phyloP scores from a whole-genome alignment of 2,329 filamentous ascomycete species.

The Xylariomycetidae sp. region DNA sequence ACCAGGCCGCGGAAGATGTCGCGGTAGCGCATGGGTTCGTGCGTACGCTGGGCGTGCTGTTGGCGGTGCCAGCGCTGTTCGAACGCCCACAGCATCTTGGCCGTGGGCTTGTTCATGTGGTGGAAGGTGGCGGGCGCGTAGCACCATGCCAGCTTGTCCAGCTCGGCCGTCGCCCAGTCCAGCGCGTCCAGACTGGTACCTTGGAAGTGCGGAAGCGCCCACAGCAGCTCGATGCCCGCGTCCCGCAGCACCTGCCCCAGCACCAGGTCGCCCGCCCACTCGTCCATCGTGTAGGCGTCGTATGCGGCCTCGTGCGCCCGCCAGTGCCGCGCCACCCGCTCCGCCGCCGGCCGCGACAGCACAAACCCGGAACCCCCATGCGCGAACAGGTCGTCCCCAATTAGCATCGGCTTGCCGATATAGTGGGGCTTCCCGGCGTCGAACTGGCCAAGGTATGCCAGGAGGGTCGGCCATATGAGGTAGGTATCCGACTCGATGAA shows the following conservation, averaged over 20 bases:
- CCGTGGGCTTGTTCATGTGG: constrained; percentile 13
- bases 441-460: constrained; percentile 25
- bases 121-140: constrained; percentile 17
- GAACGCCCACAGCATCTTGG: constrained; percentile 8
- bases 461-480: constrained; percentile 28
- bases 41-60: constrained; percentile 5
- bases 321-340: constrained; percentile 15
- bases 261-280: constrained; percentile 17
- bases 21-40: constrained; percentile 14
- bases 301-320: constrained; percentile 5
- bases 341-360: constrained; percentile 30
- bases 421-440: constrained; percentile 26
- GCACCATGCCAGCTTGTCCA: constrained; percentile 15
- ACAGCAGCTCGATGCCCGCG: constrained; percentile 11
- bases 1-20: constrained; percentile 15
- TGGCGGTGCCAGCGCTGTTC: constrained; percentile 8
- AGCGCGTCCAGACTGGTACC: constrained; percentile 13
- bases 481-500: constrained; percentile 34
- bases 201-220: constrained; percentile 14
- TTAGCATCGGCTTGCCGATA: constrained; percentile 28
- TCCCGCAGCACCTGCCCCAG: constrained; percentile 14
- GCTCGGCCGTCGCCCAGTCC: constrained; percentile 14
- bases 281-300: constrained; percentile 10
- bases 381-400: constrained; percentile 25
- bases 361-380: constrained; percentile 31